Evolutionary conservation across 139 green algal genomes (phyloP), one percentile per base, ranked within the genome.

Genomic region (Nannochloris sp.): DNA sequence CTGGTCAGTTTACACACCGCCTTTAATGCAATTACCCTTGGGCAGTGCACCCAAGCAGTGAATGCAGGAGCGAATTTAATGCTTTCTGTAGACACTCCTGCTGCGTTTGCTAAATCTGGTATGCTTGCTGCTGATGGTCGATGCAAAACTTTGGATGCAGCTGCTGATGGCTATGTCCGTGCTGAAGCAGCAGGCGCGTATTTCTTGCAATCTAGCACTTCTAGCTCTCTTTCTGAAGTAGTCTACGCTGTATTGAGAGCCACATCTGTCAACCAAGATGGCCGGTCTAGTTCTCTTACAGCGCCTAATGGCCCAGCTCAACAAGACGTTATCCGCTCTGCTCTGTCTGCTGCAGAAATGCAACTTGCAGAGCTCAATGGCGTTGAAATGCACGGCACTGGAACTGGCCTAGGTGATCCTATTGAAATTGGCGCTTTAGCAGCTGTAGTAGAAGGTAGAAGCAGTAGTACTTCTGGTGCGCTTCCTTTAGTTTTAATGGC

Each of bases 401-500:
- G 87, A 37, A 92, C 87, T 6, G 27, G 76, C 1, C 78, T 93
- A 45, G 83, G 89, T 4, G 89, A 96, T 54, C 86, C 89, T 48
- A 95, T 96, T 25, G 89, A 96, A 64, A 64, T 90, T 3, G 86
- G 87, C 0, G 89, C 86, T 13, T 60, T 78, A 35, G 56, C 54
- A 19, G 68, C 74, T 24, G 60, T 69, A 35, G 33, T 74, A 61
- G 12, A 64, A 9, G 58, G 38, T 48, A 6, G 46, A 55, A 29
- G 35, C n/a, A 8, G 9, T 64, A 9, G 6, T 6, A 54, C n/a
- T 60, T 36, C 70, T 55, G 37, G 63, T 74, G 36, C 65, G 66
- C 0, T 47, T 62, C 77, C 78, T 0, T 59, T 90, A 2, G 54
- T 37, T 0, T 47, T 81, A 14, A 64, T 36, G 31, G 75, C 81